Evolutionary conservation across 768 basidiomycete genomes (phyloP).

Genomic region (Rhodotorula babjevae): DNA sequence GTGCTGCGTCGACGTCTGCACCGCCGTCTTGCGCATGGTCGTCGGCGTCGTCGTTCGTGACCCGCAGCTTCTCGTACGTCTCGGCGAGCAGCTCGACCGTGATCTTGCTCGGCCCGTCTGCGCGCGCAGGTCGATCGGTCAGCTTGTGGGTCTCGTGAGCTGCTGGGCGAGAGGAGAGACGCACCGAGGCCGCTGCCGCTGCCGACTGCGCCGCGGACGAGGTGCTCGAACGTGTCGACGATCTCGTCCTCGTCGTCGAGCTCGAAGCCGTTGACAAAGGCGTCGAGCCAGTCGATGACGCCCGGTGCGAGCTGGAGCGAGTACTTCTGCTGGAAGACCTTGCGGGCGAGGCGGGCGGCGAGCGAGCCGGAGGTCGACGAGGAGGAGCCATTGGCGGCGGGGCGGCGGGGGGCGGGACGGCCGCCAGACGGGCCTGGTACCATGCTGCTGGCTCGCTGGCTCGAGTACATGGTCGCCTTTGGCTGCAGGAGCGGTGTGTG

Average conservation of each 20-base stretch:
- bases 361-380: not conserved
- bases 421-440: not conserved
- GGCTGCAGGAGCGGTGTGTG: not conserved
- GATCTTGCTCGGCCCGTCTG: conserved; percentile 37
- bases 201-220: conserved; percentile 25
- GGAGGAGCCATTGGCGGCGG: not conserved
- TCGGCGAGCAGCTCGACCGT: conserved; percentile 35
- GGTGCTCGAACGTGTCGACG: conserved; percentile 20
- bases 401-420: not conserved
- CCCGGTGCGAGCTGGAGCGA: conserved; percentile 33
- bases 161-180: not conserved
- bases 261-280: conserved; percentile 8
- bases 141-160: not conserved
- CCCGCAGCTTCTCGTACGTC: conserved; percentile 37
- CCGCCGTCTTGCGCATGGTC: not conserved
- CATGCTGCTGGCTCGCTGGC: not conserved
- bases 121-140: not conserved
- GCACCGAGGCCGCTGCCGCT: conserved; percentile 31
- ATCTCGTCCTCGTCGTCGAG: conserved; percentile 29
- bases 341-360: conserved; percentile 21
- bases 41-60: conserved; percentile 9
- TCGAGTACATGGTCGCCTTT: not conserved
- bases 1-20: conserved; percentile 62
- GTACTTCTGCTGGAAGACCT: conserved; percentile 35
- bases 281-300: conserved; percentile 29